These are phyloP conservation scores for Sicyos baderoa DNA, from an alignment of 306 rosid species.

Conservation along the genomic window DNA sequence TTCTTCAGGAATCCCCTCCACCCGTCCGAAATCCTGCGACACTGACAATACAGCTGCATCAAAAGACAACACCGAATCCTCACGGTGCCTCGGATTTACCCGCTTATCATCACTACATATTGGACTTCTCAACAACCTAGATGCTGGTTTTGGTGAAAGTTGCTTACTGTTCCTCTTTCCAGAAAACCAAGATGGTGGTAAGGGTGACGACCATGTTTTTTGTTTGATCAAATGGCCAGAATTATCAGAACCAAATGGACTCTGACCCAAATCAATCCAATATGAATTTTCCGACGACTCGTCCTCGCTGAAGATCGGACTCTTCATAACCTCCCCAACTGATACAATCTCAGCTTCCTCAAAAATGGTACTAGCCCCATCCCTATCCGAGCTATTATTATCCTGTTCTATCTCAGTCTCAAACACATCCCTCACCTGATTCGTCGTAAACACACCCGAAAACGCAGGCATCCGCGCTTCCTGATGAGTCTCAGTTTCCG, in stretches of 20 bases:
- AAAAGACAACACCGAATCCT: conserved; percentile 68
- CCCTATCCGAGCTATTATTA: conserved; percentile 73
- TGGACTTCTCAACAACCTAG: conserved; percentile 55
- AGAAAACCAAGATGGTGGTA: conserved; percentile 69
- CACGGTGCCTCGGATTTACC: conserved; percentile 30
- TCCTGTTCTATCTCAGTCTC: conserved; percentile 94
- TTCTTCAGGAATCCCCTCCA: conserved; percentile 77
- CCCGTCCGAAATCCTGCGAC: conserved; percentile 62
- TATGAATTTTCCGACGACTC: conserved; percentile 82
- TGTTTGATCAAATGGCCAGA: conserved; percentile 47
- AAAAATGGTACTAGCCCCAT: conserved; percentile 88
- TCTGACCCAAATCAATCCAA: conserved; percentile 98
- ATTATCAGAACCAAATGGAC: conserved; percentile 76
- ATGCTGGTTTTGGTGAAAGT: conserved; percentile 51
- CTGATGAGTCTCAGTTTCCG: conserved; percentile 28
- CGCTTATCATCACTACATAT: conserved; percentile 53
- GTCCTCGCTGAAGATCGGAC: conserved; percentile 94
- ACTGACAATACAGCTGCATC: conserved; percentile 83
- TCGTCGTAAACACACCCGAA: conserved; percentile 81
- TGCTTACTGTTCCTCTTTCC: conserved; percentile 46
- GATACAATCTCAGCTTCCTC: conserved; percentile 86
- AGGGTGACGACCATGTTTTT: conserved; percentile 64
- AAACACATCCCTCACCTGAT: conserved; percentile 83
- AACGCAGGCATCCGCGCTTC: conserved; percentile 76
- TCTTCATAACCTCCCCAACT: conserved; percentile 92